phyloP scores from a whole-genome alignment of 2,329 filamentous ascomycete species.

The Lasiodiplodia sp. region DNA sequence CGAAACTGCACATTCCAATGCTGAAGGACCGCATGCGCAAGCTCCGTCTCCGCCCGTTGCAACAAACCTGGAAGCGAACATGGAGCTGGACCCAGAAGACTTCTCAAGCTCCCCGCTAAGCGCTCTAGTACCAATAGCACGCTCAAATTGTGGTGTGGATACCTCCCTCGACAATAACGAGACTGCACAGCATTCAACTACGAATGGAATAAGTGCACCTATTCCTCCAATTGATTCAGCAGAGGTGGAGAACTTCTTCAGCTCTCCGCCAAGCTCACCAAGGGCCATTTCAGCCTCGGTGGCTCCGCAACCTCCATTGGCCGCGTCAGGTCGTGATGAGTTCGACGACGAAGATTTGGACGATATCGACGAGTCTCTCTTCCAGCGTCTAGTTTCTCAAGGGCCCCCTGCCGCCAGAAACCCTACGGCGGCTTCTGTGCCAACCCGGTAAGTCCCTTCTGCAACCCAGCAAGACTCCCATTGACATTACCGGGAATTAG shows the following conservation, averaged over 20 bases:
- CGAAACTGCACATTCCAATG: neutral
- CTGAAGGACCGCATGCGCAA: neutral
- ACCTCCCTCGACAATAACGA: neutral
- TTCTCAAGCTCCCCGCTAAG: conserved; percentile 4
- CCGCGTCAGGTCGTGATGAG: neutral
- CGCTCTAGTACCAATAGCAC: neutral
- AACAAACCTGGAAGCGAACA: neutral
- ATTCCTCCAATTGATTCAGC: neutral
- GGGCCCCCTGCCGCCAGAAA: neutral
- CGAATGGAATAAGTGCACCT: neutral
- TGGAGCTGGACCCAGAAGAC: conserved; percentile 9
- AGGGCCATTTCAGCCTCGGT: neutral
- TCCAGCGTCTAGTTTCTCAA: conserved; percentile 9
- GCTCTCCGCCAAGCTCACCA: conserved; percentile 15
- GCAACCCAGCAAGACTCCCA: neutral
- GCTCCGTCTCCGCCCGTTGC: neutral
- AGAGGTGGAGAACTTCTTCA: neutral
- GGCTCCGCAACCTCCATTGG: neutral
- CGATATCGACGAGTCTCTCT: conserved; percentile 21
- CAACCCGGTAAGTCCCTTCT: neutral
- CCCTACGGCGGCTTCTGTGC: neutral
- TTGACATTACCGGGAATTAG: neutral
- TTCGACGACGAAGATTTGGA: conserved; percentile 25
- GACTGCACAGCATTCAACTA: neutral
- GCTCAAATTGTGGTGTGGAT: neutral